These are phyloP conservation scores for Aegilops bicornis DNA, from an alignment of 176 grass and related monocot species.

Conservation along the genomic window DNA sequence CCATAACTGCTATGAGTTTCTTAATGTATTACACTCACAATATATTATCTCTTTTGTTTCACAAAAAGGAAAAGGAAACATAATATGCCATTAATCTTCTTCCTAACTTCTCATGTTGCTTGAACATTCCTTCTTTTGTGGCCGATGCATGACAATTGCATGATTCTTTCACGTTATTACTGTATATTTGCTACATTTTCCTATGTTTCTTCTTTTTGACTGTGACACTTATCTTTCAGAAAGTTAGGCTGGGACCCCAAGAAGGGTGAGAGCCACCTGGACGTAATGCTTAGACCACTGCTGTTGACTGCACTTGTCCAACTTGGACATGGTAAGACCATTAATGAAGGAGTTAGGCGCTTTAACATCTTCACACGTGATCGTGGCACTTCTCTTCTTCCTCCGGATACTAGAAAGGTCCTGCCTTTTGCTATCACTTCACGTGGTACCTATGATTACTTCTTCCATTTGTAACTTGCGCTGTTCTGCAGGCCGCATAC, in stretches of 20 bases:
- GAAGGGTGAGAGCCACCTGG: constrained; percentile 60
- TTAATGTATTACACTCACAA: constrained; percentile 6
- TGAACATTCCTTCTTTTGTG: constrained; percentile 16
- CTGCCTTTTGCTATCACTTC: constrained; percentile 26
- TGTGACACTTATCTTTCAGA: constrained; percentile 42
- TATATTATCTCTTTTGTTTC: background rate
- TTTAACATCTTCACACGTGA: constrained; percentile 62
- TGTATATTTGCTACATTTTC: background rate
- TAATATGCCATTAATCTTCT: constrained; percentile 1
- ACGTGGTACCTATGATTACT: background rate
- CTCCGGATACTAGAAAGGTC: constrained; percentile 85
- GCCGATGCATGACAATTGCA: background rate
- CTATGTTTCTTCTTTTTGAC: background rate
- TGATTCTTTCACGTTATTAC: background rate
- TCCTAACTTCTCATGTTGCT: constrained; percentile 17
- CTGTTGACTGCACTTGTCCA: constrained; percentile 69
- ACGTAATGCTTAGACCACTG: constrained; percentile 69
- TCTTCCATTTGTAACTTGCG: constrained; percentile 4
- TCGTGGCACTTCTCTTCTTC: constrained; percentile 59
- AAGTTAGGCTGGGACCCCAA: constrained; percentile 88
- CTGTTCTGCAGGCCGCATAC: constrained; percentile 71
- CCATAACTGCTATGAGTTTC: constrained; percentile 25
- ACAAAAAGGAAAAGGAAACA: background rate
- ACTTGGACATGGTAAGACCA: constrained; percentile 63
- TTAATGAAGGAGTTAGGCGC: constrained; percentile 70